Percentiles rank a stretch among this genome's conserved stretches.
phyloP scores from a whole-genome alignment of 495 filamentous ascomycete species.

The Aspergillus coremiiformis region DNA sequence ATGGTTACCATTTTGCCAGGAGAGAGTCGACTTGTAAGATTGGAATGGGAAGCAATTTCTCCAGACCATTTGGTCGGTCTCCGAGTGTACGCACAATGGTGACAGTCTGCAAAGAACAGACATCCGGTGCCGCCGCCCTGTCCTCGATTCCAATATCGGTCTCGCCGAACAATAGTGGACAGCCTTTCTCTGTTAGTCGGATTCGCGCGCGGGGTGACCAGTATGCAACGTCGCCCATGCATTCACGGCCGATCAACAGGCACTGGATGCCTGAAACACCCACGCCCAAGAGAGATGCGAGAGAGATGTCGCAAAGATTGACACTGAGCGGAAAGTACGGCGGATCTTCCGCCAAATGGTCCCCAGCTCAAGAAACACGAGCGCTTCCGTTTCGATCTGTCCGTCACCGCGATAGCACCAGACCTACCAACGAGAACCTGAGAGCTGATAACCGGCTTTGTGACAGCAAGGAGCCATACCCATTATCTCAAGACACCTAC shows the following conservation, averaged over 20 bases:
- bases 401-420: slow-evolving; percentile 19
- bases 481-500: slow-evolving; percentile 17
- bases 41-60: slow-evolving; percentile 25
- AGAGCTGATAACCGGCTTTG: slow-evolving; percentile 18
- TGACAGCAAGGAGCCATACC: slow-evolving; percentile 16
- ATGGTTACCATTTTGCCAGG: not conserved
- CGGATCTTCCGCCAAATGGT: slow-evolving; percentile 28
- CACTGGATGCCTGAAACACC: slow-evolving; percentile 23
- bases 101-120: slow-evolving; percentile 12
- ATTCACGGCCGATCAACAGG: slow-evolving; percentile 19
- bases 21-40: not conserved
- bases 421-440: slow-evolving; percentile 29
- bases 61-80: slow-evolving; percentile 30
- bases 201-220: not conserved
- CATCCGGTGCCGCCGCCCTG: not conserved
- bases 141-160: not conserved
- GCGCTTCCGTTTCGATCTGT: slow-evolving; percentile 26
- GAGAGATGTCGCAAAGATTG: slow-evolving; percentile 16
- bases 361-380: slow-evolving; percentile 22
- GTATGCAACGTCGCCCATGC: slow-evolving; percentile 21
- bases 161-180: not conserved
- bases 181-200: slow-evolving; percentile 1
- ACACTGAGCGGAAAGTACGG: slow-evolving; percentile 28
- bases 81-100: slow-evolving; percentile 26
- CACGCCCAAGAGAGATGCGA: slow-evolving; percentile 20